These are phyloP conservation scores for Acacia crassicarpa DNA, from an alignment of 306 rosid genomes.

Conservation along the genomic window DNA sequence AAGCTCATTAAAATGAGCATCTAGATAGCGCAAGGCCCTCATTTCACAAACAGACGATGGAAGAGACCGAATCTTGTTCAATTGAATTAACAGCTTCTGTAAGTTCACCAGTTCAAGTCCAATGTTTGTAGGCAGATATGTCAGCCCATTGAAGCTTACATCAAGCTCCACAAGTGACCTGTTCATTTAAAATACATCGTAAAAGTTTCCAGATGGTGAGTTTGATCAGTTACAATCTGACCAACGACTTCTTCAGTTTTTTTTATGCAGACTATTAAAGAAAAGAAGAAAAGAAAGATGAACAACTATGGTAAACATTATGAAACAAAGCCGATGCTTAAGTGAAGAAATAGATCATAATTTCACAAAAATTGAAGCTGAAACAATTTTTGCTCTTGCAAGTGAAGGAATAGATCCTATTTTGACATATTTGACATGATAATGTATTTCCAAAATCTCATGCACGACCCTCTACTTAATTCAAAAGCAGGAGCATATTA, in stretches of 20 bases:
- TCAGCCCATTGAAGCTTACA: constrained; percentile 75
- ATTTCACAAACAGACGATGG: constrained; percentile 86
- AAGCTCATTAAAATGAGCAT: constrained; percentile 94
- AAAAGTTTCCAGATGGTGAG: not conserved
- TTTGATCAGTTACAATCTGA: constrained; percentile 4
- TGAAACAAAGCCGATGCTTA: not conserved
- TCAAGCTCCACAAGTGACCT: constrained; percentile 97
- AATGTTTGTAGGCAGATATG: constrained; percentile 96
- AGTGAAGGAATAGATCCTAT: not conserved
- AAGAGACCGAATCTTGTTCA: constrained; percentile 84
- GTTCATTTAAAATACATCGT: constrained; percentile 29
- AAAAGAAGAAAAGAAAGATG: not conserved
- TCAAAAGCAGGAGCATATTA: not conserved
- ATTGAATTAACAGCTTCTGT: constrained; percentile 62
- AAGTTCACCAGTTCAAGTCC: constrained; percentile 67
- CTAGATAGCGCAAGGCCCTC: constrained; percentile 71
- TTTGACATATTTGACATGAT: not conserved
- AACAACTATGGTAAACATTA: not conserved
- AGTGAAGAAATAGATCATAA: not conserved
- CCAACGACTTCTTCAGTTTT: not conserved
- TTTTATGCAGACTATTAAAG: not conserved
- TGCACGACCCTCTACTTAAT: not conserved
- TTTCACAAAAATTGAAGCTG: not conserved
- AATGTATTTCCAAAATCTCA: not conserved
- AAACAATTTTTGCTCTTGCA: not conserved